phyloP scores from a whole-genome alignment of 75 land plant genomes.

The Picea sitchensis region DNA sequence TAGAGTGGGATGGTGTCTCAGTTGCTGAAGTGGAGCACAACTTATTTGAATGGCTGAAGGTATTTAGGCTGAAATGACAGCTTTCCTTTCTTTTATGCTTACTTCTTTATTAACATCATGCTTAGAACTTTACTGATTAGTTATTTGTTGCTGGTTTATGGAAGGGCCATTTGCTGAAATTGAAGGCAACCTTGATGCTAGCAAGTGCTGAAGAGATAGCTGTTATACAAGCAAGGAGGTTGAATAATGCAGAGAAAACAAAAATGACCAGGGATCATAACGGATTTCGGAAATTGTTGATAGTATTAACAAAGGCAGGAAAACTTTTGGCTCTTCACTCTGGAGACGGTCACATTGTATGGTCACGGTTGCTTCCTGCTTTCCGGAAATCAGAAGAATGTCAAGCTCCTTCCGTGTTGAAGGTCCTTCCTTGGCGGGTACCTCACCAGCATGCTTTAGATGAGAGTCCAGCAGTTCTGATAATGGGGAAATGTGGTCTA shows the following conservation, averaged over 20 bases:
- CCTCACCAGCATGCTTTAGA: conserved; percentile 97
- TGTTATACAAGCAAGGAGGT: conserved; percentile 69
- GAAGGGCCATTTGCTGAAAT: conserved; percentile 84
- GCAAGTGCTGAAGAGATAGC: conserved; percentile 82
- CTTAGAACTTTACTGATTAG: background rate
- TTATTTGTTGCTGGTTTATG: conserved; percentile 5
- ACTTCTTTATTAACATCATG: background rate
- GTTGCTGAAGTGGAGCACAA: conserved; percentile 90
- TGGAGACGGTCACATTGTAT: conserved; percentile 93
- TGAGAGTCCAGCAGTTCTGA: conserved; percentile 83
- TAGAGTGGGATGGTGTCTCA: conserved; percentile 84
- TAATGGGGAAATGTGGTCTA: conserved; percentile 57
- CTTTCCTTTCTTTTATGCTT: background rate
- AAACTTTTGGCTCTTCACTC: conserved; percentile 88
- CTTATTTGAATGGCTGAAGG: conserved; percentile 93
- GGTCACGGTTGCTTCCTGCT: conserved; percentile 70
- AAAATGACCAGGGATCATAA: conserved; percentile 95
- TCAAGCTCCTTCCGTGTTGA: conserved; percentile 39
- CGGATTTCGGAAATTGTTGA: conserved; percentile 88
- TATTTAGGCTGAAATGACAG: conserved; percentile 8
- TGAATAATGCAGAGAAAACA: conserved; percentile 83
- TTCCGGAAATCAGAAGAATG: conserved; percentile 41
- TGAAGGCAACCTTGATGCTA: conserved; percentile 93
- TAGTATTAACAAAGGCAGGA: conserved; percentile 81
- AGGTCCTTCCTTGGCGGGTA: conserved; percentile 75